phyloP scores from a whole-genome alignment of 805 yeast species.

The Clavispora carvajalis region DNA sequence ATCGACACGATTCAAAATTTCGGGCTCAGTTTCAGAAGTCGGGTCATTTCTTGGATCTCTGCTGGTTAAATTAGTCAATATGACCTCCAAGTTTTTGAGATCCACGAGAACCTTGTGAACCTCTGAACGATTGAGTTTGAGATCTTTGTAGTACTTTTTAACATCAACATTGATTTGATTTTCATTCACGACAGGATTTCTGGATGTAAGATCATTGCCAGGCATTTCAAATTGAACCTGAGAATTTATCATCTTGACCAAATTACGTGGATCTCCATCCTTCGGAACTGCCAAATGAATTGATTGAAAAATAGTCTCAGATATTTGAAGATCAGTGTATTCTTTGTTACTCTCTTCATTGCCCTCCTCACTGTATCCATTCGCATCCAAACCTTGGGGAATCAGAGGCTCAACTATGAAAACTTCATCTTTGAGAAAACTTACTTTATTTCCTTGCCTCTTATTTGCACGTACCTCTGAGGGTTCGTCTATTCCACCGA shows the following conservation, averaged over 20 bases:
- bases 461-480: too few species aligned
- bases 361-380: neutral
- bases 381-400: constrained; percentile 4
- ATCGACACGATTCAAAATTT: constrained; percentile 44
- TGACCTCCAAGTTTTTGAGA: constrained; percentile 46
- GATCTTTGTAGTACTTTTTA: constrained; percentile 35
- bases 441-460: neutral
- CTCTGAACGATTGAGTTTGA: constrained; percentile 62
- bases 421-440: neutral
- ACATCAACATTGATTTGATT: constrained; percentile 21
- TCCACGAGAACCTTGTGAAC: constrained; percentile 56
- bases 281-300: constrained; percentile 62
- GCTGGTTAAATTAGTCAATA: constrained; percentile 40
- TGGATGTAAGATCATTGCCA: neutral
- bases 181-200: neutral
- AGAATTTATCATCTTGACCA: constrained; percentile 52
- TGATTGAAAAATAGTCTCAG: constrained; percentile 71
- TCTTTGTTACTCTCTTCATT: constrained; percentile 6
- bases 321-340: constrained; percentile 13
- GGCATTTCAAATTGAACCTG: constrained; percentile 21
- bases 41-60: constrained; percentile 40
- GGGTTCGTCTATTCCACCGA: too few species aligned
- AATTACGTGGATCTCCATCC: constrained; percentile 37
- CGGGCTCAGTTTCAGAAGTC: constrained; percentile 34
- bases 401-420: neutral